Base-by-base conservation (phyloP, 352 stramenopile genomes). In the Pythium volutum region DNA sequence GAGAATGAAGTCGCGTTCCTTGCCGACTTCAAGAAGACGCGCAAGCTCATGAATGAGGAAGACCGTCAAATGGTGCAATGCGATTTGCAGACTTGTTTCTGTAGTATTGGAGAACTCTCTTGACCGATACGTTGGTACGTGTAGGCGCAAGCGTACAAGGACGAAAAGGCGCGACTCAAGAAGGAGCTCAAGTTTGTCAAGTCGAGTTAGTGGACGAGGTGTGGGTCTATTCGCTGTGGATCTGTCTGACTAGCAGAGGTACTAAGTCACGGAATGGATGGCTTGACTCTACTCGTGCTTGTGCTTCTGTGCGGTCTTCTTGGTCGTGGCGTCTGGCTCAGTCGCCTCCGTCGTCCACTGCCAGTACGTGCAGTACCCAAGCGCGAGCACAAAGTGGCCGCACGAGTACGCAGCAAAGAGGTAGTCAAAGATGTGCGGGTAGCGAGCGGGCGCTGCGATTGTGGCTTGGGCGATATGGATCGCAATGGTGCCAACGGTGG, bases 391-490 rank as follows among this genome's bases (percentile, higher is more conserved):
- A 34, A 95, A 93, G 64, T 93, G 82, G 9, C 64, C 71, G 59
- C 86, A 95, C 25, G 86, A 90, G 60, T 90, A 93, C 18, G 74
- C 70, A 25, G 84, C 84, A 57, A 95, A 93, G 20, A 89, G 55
- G 63, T 93, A 95, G 69, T 95, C 84, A 63, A 93, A 84, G 66
- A 93, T 85, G 64, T 95, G 84, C 0, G 86, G 86, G 43, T 91
- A 92, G 45, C 72, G 77, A 22, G 59, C 38, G 1, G 86, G 82
- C 11, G 84, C 75, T 2, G 47, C 31, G 26, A 95, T 69, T 31
- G 66, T 38, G 9, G 59, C 62, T 47, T 91, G 80, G 4, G 72
- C 73, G 10, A 79, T 25, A 54, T 95, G 86, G 53, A 92, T 81
- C 14, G 67, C 26, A 14, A 80, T 39, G 2, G 78, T 72, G 11